These are phyloP conservation scores for Podospora bellae-mahoneyi DNA, from an alignment of 495 filamentous ascomycete species.

Conservation along the genomic window DNA sequence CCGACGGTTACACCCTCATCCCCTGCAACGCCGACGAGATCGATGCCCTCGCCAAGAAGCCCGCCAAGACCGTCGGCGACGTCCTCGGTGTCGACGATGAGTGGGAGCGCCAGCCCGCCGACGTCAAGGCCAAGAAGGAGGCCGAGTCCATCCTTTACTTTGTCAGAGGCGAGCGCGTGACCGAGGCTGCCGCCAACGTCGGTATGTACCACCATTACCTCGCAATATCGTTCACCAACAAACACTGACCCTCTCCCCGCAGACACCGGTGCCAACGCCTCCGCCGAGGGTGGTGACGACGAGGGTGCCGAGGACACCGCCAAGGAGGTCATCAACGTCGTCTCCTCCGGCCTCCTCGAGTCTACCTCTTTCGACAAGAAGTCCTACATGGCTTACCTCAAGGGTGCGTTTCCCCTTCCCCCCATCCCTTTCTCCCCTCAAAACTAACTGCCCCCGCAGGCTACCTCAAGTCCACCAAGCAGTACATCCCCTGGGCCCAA, in stretches of 20 bases:
- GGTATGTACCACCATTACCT: conserved; percentile 43
- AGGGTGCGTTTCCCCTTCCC: conserved; percentile 54
- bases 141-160: conserved; percentile 54
- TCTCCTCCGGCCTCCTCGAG: conserved; percentile 86
- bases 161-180: conserved; percentile 65
- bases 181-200: conserved; percentile 67
- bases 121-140: conserved; percentile 79
- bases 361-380: conserved; percentile 81
- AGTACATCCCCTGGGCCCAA: conserved; percentile 41
- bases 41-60: conserved; percentile 3
- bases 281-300: conserved; percentile 81
- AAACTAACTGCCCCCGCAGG: conserved; percentile 40
- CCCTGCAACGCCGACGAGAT: conserved; percentile 4
- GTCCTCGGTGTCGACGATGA: conserved; percentile 96
- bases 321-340: conserved; percentile 87
- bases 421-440: not conserved
- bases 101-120: conserved; percentile 71
- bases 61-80: conserved; percentile 47
- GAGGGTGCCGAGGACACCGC: conserved; percentile 65
- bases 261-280: conserved; percentile 96
- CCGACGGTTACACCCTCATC: conserved; percentile 15
- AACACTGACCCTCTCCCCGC: conserved; percentile 2
- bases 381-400: conserved; percentile 71
- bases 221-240: not conserved
- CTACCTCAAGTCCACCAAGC: conserved; percentile 88